Base-by-base conservation (phyloP, 208 protist genomes). In the Entamoeba histolytica region DNA sequence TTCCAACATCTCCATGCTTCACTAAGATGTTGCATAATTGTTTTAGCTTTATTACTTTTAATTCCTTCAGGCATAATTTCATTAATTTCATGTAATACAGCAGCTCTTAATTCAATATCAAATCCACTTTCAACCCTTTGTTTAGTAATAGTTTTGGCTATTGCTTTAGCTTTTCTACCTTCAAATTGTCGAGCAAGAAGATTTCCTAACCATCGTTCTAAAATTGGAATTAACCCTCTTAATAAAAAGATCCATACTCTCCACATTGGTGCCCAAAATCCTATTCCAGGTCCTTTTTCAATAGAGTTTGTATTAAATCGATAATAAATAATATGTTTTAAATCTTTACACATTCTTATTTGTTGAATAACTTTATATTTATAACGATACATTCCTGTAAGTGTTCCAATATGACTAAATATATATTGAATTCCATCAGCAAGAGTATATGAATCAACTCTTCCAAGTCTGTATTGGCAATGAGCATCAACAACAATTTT, bases 171-270 rank as follows among this genome's bases (percentile, higher is more conserved):
- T 92, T 98, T 97, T 93, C 99, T 96, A 49, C 99, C 99, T 95
- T 99, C 98, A 95, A 99, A 99, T 94, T 99, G 98, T 93, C 99
- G 96, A 35, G 99, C 97, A 47, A 99, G 97, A 17, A 99, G 95
- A 96, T 99, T 99, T 50, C 98, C 98, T 15, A 99, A 96, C 97
- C 99, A 99, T 92, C 98, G 96, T 96, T 99, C 99, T 51, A 99
- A 96, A 19, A 99, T 96, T 47, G 99, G 99, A 23, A 99, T 98
- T 93, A 99, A 98, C 93, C 99, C 99, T 73, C 99, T 97, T 55
- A 99, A 94, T 95, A 99, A 99, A 96, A 99, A 99, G 7, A 99
- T 95, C 99, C 99, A 99, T 91, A 99, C 99, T 44, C 99, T 96
- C 99, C 99, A 99, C 91, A 96, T 96, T 23, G 99, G 99, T 10